These are phyloP conservation scores for Hydnum rufescens DNA, from an alignment of 768 basidiomycete species.

Conservation along the genomic window DNA sequence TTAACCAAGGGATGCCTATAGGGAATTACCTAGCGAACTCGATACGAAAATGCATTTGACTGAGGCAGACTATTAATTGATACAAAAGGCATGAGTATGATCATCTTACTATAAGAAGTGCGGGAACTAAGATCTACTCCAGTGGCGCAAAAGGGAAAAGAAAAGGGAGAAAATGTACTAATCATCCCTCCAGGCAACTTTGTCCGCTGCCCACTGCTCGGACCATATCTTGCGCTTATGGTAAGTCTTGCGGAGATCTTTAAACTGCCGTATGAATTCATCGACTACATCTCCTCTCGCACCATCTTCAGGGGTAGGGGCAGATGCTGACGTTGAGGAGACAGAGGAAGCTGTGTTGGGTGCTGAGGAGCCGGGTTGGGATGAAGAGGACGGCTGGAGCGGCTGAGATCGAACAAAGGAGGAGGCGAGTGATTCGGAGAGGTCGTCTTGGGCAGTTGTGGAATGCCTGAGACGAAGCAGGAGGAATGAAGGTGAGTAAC, in stretches of 20 bases:
- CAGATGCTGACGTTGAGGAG: not conserved
- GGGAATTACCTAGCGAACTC: no score
- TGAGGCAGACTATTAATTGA: no score
- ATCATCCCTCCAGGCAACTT: conserved; percentile 66
- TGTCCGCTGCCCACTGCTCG: conserved; percentile 67
- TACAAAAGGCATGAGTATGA: no score
- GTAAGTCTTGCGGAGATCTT: conserved; percentile 70
- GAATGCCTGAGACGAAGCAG: conserved; percentile 75
- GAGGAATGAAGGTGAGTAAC: conserved; percentile 72
- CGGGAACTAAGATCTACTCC: no score
- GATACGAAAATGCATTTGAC: no score
- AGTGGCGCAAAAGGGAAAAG: no score
- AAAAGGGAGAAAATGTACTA: no score
- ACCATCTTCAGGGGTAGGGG: conserved; percentile 4
- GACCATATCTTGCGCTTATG: conserved; percentile 87
- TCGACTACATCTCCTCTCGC: conserved; percentile 35
- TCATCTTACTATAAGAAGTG: no score
- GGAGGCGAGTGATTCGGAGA: conserved; percentile 68
- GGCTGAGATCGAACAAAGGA: conserved; percentile 48
- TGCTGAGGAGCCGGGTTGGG: not conserved
- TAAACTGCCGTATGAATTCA: conserved; percentile 74
- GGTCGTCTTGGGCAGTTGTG: conserved; percentile 75
- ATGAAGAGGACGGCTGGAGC: conserved; percentile 10
- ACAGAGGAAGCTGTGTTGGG: not conserved
- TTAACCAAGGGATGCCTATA: no score